A percentile compares a stretch with the other conserved stretches of the same genome.
phyloP scores from a whole-genome alignment of 768 basidiomycete species.

The Pleurotus ostreatus region DNA sequence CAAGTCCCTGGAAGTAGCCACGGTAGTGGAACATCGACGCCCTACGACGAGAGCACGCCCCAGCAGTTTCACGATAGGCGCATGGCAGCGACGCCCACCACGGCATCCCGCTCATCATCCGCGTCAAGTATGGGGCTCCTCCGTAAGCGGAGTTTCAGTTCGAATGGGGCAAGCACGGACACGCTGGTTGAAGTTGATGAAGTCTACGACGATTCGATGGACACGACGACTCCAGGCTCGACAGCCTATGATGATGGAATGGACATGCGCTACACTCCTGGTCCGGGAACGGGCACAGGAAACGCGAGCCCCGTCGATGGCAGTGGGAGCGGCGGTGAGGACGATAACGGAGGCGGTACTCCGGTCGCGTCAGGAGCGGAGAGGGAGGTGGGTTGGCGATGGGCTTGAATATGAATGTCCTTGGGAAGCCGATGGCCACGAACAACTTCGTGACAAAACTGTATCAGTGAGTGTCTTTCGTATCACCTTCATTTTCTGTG shows the following conservation, averaged over 20 bases:
- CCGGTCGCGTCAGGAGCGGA: conserved; percentile 11
- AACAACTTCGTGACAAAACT: conserved; percentile 90
- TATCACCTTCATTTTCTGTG: too few species aligned
- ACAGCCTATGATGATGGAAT: conserved; percentile 1
- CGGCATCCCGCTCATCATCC: conserved; percentile 14
- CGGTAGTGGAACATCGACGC: conserved; percentile 16
- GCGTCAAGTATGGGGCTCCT: conserved; percentile 31
- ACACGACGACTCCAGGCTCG: conserved; percentile 31
- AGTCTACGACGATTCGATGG: conserved; percentile 35
- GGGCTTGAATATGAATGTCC: conserved; percentile 46
- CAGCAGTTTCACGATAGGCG: conserved; percentile 18
- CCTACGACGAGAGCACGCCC: conserved; percentile 24
- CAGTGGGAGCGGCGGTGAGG: conserved; percentile 28
- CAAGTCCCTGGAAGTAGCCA: conserved; percentile 7
- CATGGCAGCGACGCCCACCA: conserved; percentile 24
- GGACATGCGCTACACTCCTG: conserved; percentile 6
- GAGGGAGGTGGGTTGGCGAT: conserved; percentile 9
- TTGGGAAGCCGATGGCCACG: conserved; percentile 63
- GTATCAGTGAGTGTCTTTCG: conserved; percentile 60
- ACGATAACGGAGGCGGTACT: conserved; percentile 7
- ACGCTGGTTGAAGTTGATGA: conserved; percentile 20
- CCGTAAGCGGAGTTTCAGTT: conserved; percentile 64
- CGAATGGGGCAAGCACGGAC: conserved; percentile 27
- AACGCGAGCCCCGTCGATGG: conserved; percentile 42
- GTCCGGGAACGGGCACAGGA: conserved; percentile 39